phyloP scores from a whole-genome alignment of 2,329 filamentous ascomycete species.

The Colletotrichum tofieldiae region DNA sequence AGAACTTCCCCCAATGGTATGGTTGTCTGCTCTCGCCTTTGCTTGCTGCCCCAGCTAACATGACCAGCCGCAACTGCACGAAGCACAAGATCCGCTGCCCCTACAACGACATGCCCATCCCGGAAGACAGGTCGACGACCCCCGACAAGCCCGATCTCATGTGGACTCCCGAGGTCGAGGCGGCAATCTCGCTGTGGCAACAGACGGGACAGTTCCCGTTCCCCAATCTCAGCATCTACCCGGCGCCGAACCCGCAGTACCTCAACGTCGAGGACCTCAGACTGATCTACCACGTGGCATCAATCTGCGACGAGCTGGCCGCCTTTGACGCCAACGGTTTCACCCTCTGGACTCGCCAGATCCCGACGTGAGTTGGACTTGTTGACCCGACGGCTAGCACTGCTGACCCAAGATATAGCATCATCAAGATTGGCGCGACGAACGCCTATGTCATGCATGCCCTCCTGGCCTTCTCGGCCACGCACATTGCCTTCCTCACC shows the following conservation, averaged over 20 bases:
- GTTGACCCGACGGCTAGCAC: not conserved
- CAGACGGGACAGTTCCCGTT: conserved; percentile 89
- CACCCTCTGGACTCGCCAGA: conserved; percentile 92
- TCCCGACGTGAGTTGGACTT: conserved; percentile 81
- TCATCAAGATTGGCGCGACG: conserved; percentile 85
- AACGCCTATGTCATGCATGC: conserved; percentile 95
- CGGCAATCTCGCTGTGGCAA: conserved; percentile 86
- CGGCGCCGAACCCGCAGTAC: conserved; percentile 79
- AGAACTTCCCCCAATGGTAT: conserved; percentile 97
- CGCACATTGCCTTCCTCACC: conserved; percentile 91
- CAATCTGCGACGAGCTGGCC: conserved; percentile 87
- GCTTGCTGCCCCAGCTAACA: conserved; percentile 43
- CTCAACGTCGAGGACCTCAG: conserved; percentile 86
- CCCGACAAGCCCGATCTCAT: conserved; percentile 80
- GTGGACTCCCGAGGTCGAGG: conserved; percentile 90
- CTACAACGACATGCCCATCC: conserved; percentile 89
- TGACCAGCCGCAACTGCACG: conserved; percentile 90
- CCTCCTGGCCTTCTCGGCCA: conserved; percentile 93
- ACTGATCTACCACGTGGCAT: conserved; percentile 91
- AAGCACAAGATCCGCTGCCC: conserved; percentile 99
- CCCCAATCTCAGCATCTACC: conserved; percentile 83
- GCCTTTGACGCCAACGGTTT: conserved; percentile 84
- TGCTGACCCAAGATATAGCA: conserved; percentile 62
- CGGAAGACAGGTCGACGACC: conserved; percentile 74
- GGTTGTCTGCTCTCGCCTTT: not conserved